Evolutionary conservation across 2,329 filamentous ascomycete species (phyloP), one percentile per base, ranked within the genome.

Genomic region (Pyrenochaeta sp.): DNA sequence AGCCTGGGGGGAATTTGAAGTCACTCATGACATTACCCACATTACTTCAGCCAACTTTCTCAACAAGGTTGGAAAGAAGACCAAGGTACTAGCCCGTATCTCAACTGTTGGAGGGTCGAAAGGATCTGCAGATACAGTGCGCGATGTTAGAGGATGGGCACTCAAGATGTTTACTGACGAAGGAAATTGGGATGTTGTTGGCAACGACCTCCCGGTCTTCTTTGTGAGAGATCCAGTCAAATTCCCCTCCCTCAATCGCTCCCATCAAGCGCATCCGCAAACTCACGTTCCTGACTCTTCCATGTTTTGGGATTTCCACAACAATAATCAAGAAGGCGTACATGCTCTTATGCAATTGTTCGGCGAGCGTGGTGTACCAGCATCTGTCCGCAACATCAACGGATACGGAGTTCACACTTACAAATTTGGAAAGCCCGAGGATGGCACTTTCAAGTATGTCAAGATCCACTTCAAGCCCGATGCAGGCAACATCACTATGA

Each of bases 1-100:
- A 19, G 80, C 80, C 0, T 81, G 74, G 48, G 81, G 81, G 13
- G 76, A 82, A 36, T 86, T 86, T 49, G 81, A 85, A 62, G 77
- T 80, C n/a, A 84, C 81, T 1, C 65, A 79, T 26, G 82, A 86
- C 53, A 73, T 83, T 41, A 77, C 79, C 2, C 76, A 85, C 53
- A 60, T 84, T 38, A 84, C 79, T 6, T 72, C 73, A 1, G 80
- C 82, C 18, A 74, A 76, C 29, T 81, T 85, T 52, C 69, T 86
- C 8, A 77, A 65, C 34, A 67, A 67, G 2, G 63, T 81, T 14
- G 82, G 81, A 6, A 83, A 81, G 56, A 82, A 81, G 61, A 79
- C 75, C 1, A 67, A 73, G 3, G 70, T 77, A 2, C 68, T 82
- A 11, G 68, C 74, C 4, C 71, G 78, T 15, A 63, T 81, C 24